Percentiles rank a stretch among this genome's conserved stretches.
Conservation (phyloP, 371 early-diverging fungal genomes). For the Gilbertella persicaria region DNA sequence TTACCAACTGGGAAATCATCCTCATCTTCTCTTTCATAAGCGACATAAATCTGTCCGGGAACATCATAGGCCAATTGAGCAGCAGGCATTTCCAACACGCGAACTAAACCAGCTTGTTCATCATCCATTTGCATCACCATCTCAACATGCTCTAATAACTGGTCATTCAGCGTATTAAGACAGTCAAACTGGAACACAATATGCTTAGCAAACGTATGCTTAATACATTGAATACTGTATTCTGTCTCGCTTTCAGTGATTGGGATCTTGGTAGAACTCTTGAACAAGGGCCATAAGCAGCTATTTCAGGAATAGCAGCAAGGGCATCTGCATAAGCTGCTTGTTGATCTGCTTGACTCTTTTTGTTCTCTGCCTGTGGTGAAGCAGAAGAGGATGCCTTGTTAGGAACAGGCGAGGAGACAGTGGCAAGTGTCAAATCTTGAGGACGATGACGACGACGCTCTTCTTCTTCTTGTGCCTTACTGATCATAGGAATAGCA, state of each 20-base stretch:
- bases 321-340: conserved; percentile 75
- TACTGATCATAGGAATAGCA: conserved; percentile 77
- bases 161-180: conserved; percentile 93
- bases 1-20: conserved; percentile 61
- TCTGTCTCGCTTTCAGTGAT: conserved; percentile 96
- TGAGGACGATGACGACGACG: conserved; percentile 45
- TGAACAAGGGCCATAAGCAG: conserved; percentile 84
- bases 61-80: conserved; percentile 74
- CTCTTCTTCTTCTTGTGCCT: conserved; percentile 79
- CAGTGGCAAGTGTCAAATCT: conserved; percentile 24
- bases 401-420: conserved; percentile 30
- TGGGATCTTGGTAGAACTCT: conserved; percentile 74
- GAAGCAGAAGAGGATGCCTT: conserved; percentile 15
- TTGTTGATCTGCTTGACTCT: conserved; percentile 56
- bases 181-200: conserved; percentile 96
- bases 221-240: conserved; percentile 88
- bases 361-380: conserved; percentile 5
- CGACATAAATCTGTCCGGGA: conserved; percentile 84
- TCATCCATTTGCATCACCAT: conserved; percentile 81
- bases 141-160: conserved; percentile 86
- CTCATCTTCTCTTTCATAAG: conserved; percentile 64
- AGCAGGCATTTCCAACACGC: conserved; percentile 67
- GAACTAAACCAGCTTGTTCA: conserved; percentile 62
- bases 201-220: conserved; percentile 90
- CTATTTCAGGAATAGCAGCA: conserved; percentile 81